A percentile compares a stretch with the other conserved stretches of the same genome.
Conservation (phyloP, 2,329 filamentous ascomycete species). For the Apiospora malaysiana region DNA sequence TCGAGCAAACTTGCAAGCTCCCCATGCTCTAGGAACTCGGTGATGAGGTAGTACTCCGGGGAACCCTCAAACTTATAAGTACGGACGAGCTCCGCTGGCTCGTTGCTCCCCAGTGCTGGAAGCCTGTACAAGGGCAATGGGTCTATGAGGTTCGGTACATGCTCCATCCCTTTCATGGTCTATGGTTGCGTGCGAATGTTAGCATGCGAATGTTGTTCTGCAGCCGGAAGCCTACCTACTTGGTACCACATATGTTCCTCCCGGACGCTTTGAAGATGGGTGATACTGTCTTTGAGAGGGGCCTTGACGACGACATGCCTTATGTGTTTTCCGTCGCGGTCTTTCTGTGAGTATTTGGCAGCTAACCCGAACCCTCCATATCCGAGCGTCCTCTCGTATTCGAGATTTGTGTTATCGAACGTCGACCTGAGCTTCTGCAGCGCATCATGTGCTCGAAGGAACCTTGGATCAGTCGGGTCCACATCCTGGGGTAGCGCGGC, state of each 20-base stretch:
- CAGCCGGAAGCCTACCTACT: not conserved
- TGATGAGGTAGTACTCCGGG: not conserved
- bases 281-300: not conserved
- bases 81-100: not conserved
- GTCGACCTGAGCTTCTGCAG: not conserved
- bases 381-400: conserved; percentile 6
- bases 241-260: not conserved
- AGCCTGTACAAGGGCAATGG: not conserved
- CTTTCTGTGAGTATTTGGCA: conserved; percentile 3
- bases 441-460: not conserved
- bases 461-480: not conserved
- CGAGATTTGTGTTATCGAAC: not conserved
- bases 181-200: not conserved
- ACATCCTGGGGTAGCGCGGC: not conserved
- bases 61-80: not conserved
- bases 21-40: conserved; percentile 6
- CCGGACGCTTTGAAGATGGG: not conserved
- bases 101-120: not conserved
- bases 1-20: not conserved
- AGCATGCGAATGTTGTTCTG: not conserved
- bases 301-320: conserved; percentile 6
- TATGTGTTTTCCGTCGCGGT: not conserved
- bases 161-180: not conserved
- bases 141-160: not conserved
- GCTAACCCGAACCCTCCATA: conserved; percentile 12